phyloP scores from a whole-genome alignment of 2,329 filamentous ascomycete species.

The Xylariaceae sp. region DNA sequence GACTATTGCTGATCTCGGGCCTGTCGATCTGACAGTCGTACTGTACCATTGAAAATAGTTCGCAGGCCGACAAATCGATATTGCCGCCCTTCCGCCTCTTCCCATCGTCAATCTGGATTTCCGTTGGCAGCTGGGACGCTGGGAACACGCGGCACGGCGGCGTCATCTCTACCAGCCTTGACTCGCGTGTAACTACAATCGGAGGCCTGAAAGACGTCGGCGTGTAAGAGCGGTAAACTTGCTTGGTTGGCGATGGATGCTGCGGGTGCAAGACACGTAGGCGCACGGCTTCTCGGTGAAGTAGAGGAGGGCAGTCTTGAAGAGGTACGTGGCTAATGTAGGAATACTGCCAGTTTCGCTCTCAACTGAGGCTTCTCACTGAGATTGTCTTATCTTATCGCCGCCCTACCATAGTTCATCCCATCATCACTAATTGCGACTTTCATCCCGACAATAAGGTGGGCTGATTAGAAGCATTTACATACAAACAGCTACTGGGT shows the following conservation, averaged over 20 bases:
- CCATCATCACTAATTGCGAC: constrained; percentile 13
- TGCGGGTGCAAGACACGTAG: constrained; percentile 50
- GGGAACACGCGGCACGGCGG: constrained; percentile 63
- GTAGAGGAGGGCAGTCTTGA: constrained; percentile 64
- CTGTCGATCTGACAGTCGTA: constrained; percentile 63
- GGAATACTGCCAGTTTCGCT: background rate
- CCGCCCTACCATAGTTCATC: constrained; percentile 13
- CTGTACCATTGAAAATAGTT: constrained; percentile 64
- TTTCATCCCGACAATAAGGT: background rate
- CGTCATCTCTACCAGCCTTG: constrained; percentile 52
- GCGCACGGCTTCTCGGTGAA: constrained; percentile 58
- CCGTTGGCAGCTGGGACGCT: constrained; percentile 55
- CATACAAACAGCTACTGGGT: constrained; percentile 31
- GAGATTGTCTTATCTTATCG: constrained; percentile 40
- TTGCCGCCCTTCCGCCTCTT: constrained; percentile 57
- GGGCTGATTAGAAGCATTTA: constrained; percentile 8
- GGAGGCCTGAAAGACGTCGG: too few species aligned
- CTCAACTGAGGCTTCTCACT: background rate
- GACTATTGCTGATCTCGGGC: constrained; percentile 52
- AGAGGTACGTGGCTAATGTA: constrained; percentile 52
- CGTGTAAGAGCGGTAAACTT: too few species aligned
- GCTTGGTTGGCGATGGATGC: constrained; percentile 36
- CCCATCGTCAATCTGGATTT: constrained; percentile 56
- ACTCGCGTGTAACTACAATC: background rate
- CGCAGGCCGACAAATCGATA: constrained; percentile 61